A percentile compares a stretch with the other conserved stretches of the same genome.
Evolutionary conservation across 371 early-diverging fungal species (phyloP).

Genomic region (Phascolomyces articulosus): DNA sequence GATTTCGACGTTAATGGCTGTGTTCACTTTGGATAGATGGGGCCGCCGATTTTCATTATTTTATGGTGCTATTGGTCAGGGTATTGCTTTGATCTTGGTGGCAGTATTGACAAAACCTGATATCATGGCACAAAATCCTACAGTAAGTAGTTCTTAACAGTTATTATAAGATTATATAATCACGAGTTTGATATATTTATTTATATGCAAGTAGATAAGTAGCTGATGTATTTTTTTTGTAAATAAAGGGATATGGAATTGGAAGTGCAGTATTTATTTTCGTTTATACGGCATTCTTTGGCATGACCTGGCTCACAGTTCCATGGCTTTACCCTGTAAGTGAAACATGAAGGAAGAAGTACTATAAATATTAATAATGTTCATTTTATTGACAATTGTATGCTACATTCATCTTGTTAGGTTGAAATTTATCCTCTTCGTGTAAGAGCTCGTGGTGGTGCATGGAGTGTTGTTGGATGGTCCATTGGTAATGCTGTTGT

Average conservation of each 20-base stretch:
- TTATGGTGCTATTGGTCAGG: constrained; percentile 42
- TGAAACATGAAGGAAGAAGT: background rate
- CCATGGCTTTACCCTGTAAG: constrained; percentile 47
- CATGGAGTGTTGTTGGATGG: constrained; percentile 49
- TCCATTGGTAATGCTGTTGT: constrained; percentile 46
- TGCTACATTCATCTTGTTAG: background rate
- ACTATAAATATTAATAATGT: too few species aligned
- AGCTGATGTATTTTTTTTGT: background rate
- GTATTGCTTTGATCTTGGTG: constrained; percentile 35
- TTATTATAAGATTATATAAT: background rate
- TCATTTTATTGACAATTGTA: too few species aligned
- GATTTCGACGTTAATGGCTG: constrained; percentile 37
- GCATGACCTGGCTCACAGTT: constrained; percentile 43
- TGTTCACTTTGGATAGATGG: constrained; percentile 42
- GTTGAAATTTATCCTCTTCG: constrained; percentile 41
- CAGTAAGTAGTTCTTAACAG: background rate
- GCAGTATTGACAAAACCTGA: constrained; percentile 42
- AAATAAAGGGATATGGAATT: constrained; percentile 26
- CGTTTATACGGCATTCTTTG: constrained; percentile 38
- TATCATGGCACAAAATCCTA: constrained; percentile 28
- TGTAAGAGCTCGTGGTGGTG: constrained; percentile 45
- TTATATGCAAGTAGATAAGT: background rate
- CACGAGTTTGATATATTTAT: too few species aligned
- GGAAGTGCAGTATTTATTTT: constrained; percentile 42
- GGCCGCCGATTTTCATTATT: constrained; percentile 41